Evolutionary conservation across 768 basidiomycete species (phyloP), one percentile per base, ranked within the genome.

Genomic region (Suillus lakei): DNA sequence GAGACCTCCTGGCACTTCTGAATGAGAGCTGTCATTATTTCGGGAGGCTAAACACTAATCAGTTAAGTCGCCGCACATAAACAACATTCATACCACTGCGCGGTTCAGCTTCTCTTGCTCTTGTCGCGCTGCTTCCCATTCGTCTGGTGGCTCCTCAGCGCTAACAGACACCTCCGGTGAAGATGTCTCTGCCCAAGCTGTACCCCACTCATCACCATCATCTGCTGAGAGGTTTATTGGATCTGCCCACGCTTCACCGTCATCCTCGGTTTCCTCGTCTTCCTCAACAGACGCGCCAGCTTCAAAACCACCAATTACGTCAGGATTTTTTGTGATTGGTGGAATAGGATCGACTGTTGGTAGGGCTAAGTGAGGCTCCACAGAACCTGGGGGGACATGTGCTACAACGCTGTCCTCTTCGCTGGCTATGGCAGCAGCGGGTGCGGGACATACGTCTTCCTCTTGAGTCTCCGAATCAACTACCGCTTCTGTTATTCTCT

Each of bases 101-200:
- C 82, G 82, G 72, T 92, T 86, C 70, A 85, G 81, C 65, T 81
- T 83, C 67, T 84, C 84, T 69, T 91, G 89, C 66, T 84, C 78
- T 69, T 78, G 81, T 66, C 79, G 84, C 15, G 90, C 89, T 12
- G 74, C 70, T 68, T 90, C 90, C 91, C 91, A 92, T 74, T 90
- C 89, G 71, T 92, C 89, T 6, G 78, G 73, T 7, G 74, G 70
- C 51, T 79, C 76, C 8, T 74, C 71, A n/a, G 54, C 59, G 26
- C 54, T 30, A 10, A 67, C 28, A 61, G 36, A 62, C 16, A 64
- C 67, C 43, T 68, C 71, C 18, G 73, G 70, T 32, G 54, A 9
- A 46, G 61, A 59, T 50, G 53, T 70, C 30, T 62, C 72, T 39
- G 62, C 75, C 86, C 86, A 87, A 13, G 81, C 71, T 3, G 62